Percentiles rank a stretch among this genome's conserved stretches.
These are phyloP conservation scores for Pythium volutum DNA, from an alignment of 352 stramenopile species.

Conservation along the genomic window DNA sequence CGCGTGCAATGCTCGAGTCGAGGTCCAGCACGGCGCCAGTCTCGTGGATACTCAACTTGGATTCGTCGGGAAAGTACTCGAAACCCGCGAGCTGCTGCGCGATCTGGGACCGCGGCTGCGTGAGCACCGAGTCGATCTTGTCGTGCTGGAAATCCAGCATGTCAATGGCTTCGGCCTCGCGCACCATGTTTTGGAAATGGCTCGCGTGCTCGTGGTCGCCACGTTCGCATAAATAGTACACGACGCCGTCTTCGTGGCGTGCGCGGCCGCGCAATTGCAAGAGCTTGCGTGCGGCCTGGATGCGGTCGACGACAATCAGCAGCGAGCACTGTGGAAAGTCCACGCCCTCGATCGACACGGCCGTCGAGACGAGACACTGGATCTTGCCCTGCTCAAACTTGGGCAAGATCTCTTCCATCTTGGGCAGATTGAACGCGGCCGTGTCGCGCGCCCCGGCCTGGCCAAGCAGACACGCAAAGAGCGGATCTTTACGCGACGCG, in stretches of 20 bases:
- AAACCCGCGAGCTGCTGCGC: slow-evolving; percentile 35
- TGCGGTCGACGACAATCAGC: slow-evolving; percentile 57
- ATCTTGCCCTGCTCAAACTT: slow-evolving; percentile 56
- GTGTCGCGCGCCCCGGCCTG: slow-evolving; percentile 50
- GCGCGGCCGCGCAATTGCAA: slow-evolving; percentile 74
- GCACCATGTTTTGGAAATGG: slow-evolving; percentile 45
- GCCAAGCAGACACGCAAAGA: slow-evolving; percentile 67
- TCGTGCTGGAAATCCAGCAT: slow-evolving; percentile 61
- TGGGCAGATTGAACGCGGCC: slow-evolving; percentile 50
- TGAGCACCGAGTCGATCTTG: slow-evolving; percentile 53
- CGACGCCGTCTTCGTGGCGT: slow-evolving; percentile 68
- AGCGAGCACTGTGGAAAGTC: slow-evolving; percentile 76
- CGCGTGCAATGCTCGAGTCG: slow-evolving; percentile 64
- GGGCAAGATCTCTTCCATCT: slow-evolving; percentile 51
- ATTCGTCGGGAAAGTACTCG: slow-evolving; percentile 27
- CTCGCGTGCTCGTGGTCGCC: slow-evolving; percentile 40
- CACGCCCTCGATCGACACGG: slow-evolving; percentile 73
- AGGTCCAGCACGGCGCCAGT: slow-evolving; percentile 71
- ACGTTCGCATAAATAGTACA: slow-evolving; percentile 71
- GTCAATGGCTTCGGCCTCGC: slow-evolving; percentile 51
- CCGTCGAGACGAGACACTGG: slow-evolving; percentile 69
- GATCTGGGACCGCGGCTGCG: slow-evolving; percentile 53
- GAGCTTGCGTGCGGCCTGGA: slow-evolving; percentile 56
- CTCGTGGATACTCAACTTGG: slow-evolving; percentile 37
- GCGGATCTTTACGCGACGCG: slow-evolving; percentile 16